Percentiles rank a stretch among this genome's conserved stretches.
Conservation (phyloP, 2,329 filamentous ascomycete genomes). For the Nigrospora oryzae region DNA sequence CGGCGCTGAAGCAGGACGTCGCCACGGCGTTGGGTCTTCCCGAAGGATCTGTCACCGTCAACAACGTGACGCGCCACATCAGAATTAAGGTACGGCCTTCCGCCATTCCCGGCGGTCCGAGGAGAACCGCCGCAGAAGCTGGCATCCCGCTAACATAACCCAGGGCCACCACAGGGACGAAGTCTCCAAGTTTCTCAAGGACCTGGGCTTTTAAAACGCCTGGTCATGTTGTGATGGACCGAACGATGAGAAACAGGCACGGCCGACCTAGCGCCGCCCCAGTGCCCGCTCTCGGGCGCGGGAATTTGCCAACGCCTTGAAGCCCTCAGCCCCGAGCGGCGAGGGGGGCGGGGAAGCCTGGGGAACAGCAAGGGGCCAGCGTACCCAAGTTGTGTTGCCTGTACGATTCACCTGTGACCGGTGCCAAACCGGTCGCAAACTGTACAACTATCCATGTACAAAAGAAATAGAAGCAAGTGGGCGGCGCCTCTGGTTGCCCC, state of each 20-base stretch:
- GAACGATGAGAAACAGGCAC: no score
- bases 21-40: slow-evolving; percentile 47
- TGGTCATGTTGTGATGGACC: no score
- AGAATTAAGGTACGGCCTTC: slow-evolving; percentile 54
- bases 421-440: no score
- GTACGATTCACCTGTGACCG: no score
- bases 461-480: slow-evolving; percentile 1
- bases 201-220: slow-evolving; percentile 15
- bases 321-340: no score
- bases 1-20: slow-evolving; percentile 56
- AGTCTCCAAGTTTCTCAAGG: slow-evolving; percentile 13
- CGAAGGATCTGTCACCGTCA: slow-evolving; percentile 42
- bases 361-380: no score
- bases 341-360: no score
- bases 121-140: not conserved
- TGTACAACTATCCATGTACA: not conserved
- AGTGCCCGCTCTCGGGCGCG: no score
- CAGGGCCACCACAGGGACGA: slow-evolving; percentile 13
- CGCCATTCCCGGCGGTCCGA: not conserved
- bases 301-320: no score
- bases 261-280: no score
- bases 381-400: no score
- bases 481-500: no score
- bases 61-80: slow-evolving; percentile 62
- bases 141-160: not conserved